Conservation (phyloP, 2,329 filamentous ascomycete genomes). For the Trichoderma sp. region DNA sequence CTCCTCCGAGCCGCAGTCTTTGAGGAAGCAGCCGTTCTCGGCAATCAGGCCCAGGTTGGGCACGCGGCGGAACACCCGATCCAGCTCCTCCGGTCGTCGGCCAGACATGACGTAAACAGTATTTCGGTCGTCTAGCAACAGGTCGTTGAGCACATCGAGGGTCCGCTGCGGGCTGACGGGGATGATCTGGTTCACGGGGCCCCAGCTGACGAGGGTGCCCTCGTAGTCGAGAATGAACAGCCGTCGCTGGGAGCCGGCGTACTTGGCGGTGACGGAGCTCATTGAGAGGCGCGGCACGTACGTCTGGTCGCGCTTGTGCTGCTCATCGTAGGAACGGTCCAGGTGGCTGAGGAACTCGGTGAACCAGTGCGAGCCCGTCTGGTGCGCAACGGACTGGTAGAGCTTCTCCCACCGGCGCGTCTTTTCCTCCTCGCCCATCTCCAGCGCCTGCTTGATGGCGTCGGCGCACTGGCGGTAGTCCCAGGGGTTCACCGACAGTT, state of each 20-base stretch:
- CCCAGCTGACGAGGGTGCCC: slow-evolving; percentile 86
- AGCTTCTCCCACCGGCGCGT: slow-evolving; percentile 72
- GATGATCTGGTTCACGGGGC: slow-evolving; percentile 80
- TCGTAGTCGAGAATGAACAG: slow-evolving; percentile 94
- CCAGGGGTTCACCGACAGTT: slow-evolving; percentile 92
- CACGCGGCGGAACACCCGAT: slow-evolving; percentile 80
- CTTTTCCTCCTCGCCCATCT: slow-evolving; percentile 78
- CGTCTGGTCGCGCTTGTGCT: slow-evolving; percentile 80
- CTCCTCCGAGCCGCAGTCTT: slow-evolving; percentile 64
- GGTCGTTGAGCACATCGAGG: slow-evolving; percentile 77
- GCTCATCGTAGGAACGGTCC: slow-evolving; percentile 76
- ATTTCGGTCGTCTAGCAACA: slow-evolving; percentile 79
- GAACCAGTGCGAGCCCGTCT: slow-evolving; percentile 87
- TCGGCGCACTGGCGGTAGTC: slow-evolving; percentile 87
- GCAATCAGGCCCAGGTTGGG: slow-evolving; percentile 86
- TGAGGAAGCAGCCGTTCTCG: slow-evolving; percentile 91
- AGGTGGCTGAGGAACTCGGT: slow-evolving; percentile 72
- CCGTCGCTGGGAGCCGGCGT: slow-evolving; percentile 66
- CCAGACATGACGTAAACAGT: slow-evolving; percentile 93
- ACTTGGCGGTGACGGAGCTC: slow-evolving; percentile 63
- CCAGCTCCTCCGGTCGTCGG: slow-evolving; percentile 82
- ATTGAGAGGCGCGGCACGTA: slow-evolving; percentile 84
- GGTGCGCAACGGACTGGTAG: slow-evolving; percentile 71
- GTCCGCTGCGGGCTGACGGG: slow-evolving; percentile 82
- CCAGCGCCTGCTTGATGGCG: slow-evolving; percentile 79